A percentile compares a stretch with the other conserved stretches of the same genome.
Evolutionary conservation across 768 basidiomycete species (phyloP).

Genomic region (Amanita pseudoporphyria): DNA sequence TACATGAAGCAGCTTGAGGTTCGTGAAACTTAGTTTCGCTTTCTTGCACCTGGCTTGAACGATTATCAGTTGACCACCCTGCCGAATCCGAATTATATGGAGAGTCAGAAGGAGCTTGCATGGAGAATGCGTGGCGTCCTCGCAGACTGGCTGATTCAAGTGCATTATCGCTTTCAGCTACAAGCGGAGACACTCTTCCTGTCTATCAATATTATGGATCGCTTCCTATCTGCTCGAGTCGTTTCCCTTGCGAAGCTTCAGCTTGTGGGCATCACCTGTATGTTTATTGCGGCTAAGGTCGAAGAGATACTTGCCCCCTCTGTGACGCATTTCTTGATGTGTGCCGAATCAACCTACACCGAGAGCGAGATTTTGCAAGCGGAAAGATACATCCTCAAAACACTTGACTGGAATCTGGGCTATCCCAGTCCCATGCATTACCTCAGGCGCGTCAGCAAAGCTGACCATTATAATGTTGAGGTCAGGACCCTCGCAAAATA

Average conservation of each 20-base stretch:
- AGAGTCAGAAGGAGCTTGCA: conserved; percentile 83
- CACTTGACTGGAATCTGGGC: conserved; percentile 85
- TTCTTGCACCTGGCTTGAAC: conserved; percentile 5
- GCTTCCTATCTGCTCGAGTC: conserved; percentile 65
- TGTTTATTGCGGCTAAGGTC: conserved; percentile 92
- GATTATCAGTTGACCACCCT: conserved; percentile 55
- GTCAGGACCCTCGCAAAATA: conserved; percentile 91
- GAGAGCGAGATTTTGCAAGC: conserved; percentile 57
- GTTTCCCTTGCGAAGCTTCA: conserved; percentile 92
- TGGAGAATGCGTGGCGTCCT: conserved; percentile 97
- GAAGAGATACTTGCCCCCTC: conserved; percentile 94
- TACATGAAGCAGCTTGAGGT: conserved; percentile 92
- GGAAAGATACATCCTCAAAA: conserved; percentile 89
- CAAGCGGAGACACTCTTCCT: conserved; percentile 94
- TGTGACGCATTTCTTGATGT: conserved; percentile 79
- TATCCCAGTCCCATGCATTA: conserved; percentile 95
- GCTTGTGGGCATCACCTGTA: conserved; percentile 87
- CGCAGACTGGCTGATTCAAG: conserved; percentile 94
- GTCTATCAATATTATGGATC: conserved; percentile 86
- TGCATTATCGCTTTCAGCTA: conserved; percentile 87
- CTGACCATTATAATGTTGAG: conserved; percentile 91
- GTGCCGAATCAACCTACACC: conserved; percentile 82
- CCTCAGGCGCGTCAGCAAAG: conserved; percentile 87
- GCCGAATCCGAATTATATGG: conserved; percentile 94
- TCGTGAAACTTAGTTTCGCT: conserved; percentile 12